Conservation (phyloP, 2,329 filamentous ascomycete genomes). For the Allantophomopsis lycopodina region DNA sequence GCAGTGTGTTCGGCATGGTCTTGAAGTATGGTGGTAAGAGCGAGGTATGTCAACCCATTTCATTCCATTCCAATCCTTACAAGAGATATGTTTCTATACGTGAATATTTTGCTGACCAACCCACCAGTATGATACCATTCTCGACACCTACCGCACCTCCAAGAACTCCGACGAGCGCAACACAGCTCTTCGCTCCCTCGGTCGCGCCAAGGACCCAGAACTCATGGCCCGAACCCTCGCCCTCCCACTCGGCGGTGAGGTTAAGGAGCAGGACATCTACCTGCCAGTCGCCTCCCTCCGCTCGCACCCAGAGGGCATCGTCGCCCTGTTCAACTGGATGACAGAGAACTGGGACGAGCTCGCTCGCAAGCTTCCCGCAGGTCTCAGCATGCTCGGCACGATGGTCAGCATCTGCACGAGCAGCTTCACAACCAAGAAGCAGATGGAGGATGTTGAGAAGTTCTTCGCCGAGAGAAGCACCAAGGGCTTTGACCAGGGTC, state of each 20-base stretch:
- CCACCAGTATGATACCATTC: conserved; percentile 57
- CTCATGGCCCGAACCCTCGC: conserved; percentile 72
- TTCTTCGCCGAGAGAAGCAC: conserved; percentile 79
- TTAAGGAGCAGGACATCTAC: conserved; percentile 93
- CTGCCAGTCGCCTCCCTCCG: conserved; percentile 72
- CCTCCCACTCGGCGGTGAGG: conserved; percentile 62
- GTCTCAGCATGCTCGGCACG: conserved; percentile 70
- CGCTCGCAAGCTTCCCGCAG: conserved; percentile 70
- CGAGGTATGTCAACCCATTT: conserved; percentile 38
- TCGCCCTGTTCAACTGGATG: conserved; percentile 73
- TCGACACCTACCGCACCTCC: conserved; percentile 63
- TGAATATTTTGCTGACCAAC: neutral
- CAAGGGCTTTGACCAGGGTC: conserved; percentile 74
- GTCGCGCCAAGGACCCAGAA: conserved; percentile 62
- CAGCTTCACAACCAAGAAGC: conserved; percentile 64
- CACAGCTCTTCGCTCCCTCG: conserved; percentile 72
- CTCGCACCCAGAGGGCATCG: conserved; percentile 62
- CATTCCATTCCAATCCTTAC: too few species aligned
- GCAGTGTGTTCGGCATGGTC: conserved; percentile 74
- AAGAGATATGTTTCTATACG: too few species aligned
- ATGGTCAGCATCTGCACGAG: conserved; percentile 74
- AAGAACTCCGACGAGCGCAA: conserved; percentile 81
- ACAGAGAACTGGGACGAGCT: conserved; percentile 81
- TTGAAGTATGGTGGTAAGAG: conserved; percentile 74
- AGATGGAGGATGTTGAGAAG: conserved; percentile 59